Base-by-base conservation (phyloP, 768 basidiomycete genomes). In the Tephrocybe sp. region DNA sequence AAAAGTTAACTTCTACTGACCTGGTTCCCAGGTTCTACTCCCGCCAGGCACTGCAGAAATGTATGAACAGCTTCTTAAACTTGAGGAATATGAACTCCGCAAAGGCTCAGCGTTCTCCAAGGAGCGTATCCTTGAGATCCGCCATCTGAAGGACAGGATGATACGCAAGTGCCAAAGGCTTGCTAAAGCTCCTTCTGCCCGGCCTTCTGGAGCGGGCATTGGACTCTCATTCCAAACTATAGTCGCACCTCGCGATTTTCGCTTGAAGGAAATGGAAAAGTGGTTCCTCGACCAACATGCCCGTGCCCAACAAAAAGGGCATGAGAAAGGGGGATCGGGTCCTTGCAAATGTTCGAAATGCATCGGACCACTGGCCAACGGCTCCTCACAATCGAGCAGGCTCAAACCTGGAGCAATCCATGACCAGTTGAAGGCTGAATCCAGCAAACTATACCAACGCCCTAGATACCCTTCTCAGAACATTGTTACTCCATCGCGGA, bases 61-160 rank as follows among this genome's bases (percentile, higher is more conserved):
- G 62, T 89, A 88, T 55, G 74, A 78, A 52, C 75, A 85, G 53
- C 75, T 89, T 18, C 70, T 88, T 36, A 78, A 78, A 57, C 69
- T 80, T 33, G 87, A 89, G 64, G 65, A 68, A 4, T 67, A 69
- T 22, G 87, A 88, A 59, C 75, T 89, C 18, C 71, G 72, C 34
- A 83, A 79, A 64, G 78, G 79, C 49, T 69, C 69, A 3, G 60
- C 68, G 27, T 72, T 83, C 18, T 77, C 79, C 50, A 88, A 84
- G 85, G 78, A 84, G 41, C 79, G 82, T 54, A 77, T 89, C 58
- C 70, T 86, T 53, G 77, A 87, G 62, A 85, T 89, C 41, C 84
- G 86, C 12, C 86, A 81, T 55, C 72, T 89, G 59, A 89, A 89
- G 69, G 86, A 89, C 63, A 78, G 87, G 50, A 87, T 88, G 86